Conservation (phyloP, 1,284 basidiomycete genomes). For the Irpex sp. region DNA sequence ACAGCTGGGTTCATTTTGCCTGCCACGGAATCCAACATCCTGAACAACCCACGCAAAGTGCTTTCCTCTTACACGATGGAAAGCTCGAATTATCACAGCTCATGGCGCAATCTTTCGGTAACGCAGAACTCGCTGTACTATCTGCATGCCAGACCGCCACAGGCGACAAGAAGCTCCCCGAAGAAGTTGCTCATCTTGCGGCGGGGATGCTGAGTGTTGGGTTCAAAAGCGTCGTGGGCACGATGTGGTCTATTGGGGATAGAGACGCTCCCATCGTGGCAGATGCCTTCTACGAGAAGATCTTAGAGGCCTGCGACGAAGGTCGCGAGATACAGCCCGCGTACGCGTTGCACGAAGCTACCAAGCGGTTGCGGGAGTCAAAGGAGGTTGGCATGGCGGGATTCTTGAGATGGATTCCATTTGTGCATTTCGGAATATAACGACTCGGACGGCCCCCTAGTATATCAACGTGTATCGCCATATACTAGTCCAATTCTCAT, state of each 20-base stretch:
- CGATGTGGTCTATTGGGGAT: background rate
- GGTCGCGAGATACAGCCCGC: background rate
- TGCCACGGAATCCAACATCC: slow-evolving; percentile 23
- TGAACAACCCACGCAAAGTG: slow-evolving; percentile 29
- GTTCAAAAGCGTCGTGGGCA: background rate
- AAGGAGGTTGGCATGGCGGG: background rate
- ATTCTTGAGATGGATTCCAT: background rate
- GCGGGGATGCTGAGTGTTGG: background rate
- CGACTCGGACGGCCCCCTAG: too few species aligned
- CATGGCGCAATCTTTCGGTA: slow-evolving; percentile 26
- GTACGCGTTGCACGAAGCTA: background rate
- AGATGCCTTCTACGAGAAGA: background rate
- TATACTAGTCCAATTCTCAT: too few species aligned
- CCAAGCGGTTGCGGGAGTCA: background rate
- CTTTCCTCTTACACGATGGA: slow-evolving; percentile 33
- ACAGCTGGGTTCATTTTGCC: slow-evolving; percentile 35
- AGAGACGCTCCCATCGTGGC: background rate
- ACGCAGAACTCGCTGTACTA: slow-evolving; percentile 27
- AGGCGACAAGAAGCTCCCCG: background rate
- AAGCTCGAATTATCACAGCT: slow-evolving; percentile 34
- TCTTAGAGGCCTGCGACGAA: background rate
- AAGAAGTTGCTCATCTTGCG: background rate
- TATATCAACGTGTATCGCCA: too few species aligned
- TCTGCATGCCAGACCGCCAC: background rate
- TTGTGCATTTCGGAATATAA: background rate